These are phyloP conservation scores for Aspergillus funiculosus DNA, from an alignment of 495 filamentous ascomycete genomes.

Conservation along the genomic window DNA sequence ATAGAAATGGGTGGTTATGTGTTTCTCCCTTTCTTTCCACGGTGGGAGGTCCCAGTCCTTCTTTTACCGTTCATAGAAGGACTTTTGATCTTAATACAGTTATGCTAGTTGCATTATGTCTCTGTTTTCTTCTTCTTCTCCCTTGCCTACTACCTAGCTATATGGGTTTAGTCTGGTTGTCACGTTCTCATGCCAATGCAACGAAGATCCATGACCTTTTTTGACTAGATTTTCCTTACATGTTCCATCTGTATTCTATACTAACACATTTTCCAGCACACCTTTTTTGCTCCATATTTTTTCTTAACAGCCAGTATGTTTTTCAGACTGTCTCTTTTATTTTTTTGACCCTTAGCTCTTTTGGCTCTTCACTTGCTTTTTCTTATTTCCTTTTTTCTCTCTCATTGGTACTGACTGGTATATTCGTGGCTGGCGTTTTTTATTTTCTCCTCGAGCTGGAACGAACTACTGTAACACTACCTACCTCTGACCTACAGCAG, in stretches of 20 bases:
- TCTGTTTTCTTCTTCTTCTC: conserved; percentile 16
- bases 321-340: too few relatives aligned
- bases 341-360: too few relatives aligned
- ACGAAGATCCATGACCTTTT: conserved; percentile 44
- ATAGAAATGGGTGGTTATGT: conserved; percentile 28
- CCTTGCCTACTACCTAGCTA: conserved; percentile 18
- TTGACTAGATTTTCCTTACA: conserved; percentile 19
- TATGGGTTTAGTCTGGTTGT: conserved; percentile 27
- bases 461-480: too few relatives aligned
- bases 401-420: conserved; percentile 3
- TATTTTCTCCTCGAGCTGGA: too few relatives aligned
- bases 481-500: too few relatives aligned
- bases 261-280: conserved; percentile 8
- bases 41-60: conserved; percentile 18
- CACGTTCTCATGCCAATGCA: conserved; percentile 42
- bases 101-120: conserved; percentile 26
- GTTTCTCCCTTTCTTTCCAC: conserved; percentile 27
- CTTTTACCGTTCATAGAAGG: conserved; percentile 28
- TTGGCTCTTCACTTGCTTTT: conserved; percentile 4
- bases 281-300: too few relatives aligned
- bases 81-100: conserved; percentile 22
- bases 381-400: conserved; percentile 4
- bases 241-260: conserved; percentile 16
- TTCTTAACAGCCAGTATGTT: too few relatives aligned
- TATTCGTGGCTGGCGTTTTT: not conserved